Conservation (phyloP, 495 filamentous ascomycete species). For the Penicillium dipodomyicola region DNA sequence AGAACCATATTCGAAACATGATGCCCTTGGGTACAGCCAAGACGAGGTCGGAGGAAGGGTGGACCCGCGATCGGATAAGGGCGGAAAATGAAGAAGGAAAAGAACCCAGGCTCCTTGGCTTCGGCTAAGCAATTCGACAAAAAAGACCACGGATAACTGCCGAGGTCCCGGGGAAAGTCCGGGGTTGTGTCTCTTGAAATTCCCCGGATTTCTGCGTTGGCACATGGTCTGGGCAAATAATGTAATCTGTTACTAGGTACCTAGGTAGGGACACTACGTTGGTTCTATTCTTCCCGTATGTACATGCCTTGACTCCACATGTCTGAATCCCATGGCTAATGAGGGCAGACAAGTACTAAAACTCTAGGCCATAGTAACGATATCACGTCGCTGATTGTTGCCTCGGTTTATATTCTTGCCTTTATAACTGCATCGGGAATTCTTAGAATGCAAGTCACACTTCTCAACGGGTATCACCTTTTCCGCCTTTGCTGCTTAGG, state of each 20-base stretch:
- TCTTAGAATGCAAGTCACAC: slow-evolving; percentile 50
- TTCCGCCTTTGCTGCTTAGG: slow-evolving; percentile 22
- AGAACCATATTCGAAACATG: too few species aligned
- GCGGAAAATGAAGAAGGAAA: not conserved
- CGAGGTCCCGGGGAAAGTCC: too few species aligned
- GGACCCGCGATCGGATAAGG: not conserved
- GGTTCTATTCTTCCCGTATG: slow-evolving; percentile 16
- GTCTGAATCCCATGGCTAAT: not conserved
- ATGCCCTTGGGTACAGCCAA: too few species aligned
- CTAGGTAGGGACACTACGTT: not conserved
- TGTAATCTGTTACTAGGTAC: too few species aligned
- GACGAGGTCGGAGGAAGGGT: not conserved
- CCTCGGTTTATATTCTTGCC: slow-evolving; percentile 31
- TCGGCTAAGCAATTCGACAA: too few species aligned
- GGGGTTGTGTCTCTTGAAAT: too few species aligned
- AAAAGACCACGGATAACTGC: too few species aligned
- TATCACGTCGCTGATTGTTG: slow-evolving; percentile 29
- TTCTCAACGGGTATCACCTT: slow-evolving; percentile 24
- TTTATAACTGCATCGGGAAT: slow-evolving; percentile 31
- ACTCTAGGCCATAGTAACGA: slow-evolving; percentile 31
- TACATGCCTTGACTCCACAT: not conserved
- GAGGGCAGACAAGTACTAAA: slow-evolving; percentile 26
- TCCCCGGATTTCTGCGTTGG: too few species aligned
- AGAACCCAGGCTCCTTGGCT: too few species aligned
- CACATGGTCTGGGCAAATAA: too few species aligned